Percentiles rank a stretch among this genome's conserved stretches.
These are phyloP conservation scores for Beauveria brongniartii DNA, from an alignment of 2,329 filamentous ascomycete species.

Conservation along the genomic window DNA sequence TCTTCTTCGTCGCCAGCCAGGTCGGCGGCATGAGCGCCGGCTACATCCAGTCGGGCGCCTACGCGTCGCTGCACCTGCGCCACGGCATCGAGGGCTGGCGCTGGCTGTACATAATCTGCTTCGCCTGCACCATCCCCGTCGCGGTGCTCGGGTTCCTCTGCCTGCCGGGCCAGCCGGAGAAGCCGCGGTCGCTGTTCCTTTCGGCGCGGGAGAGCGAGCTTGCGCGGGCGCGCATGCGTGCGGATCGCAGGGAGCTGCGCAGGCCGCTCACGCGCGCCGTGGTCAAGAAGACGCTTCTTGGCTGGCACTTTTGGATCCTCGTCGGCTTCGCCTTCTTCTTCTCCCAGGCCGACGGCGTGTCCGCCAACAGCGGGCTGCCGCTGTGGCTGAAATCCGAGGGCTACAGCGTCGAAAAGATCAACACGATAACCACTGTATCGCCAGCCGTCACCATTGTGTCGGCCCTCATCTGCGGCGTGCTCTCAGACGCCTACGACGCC, in stretches of 20 bases:
- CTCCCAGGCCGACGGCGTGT: constrained; percentile 25
- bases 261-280: constrained; percentile 20
- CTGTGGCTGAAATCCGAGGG: constrained; percentile 24
- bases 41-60: constrained; percentile 33
- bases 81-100: constrained; percentile 33
- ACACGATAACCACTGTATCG: constrained; percentile 38
- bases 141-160: constrained; percentile 23
- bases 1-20: constrained; percentile 35
- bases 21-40: constrained; percentile 36
- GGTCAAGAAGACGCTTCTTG: constrained; percentile 18
- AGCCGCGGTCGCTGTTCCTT: constrained; percentile 21
- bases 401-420: constrained; percentile 34
- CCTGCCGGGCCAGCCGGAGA: constrained; percentile 25
- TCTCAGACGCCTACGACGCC: constrained; percentile 43
- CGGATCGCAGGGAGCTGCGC: constrained; percentile 20
- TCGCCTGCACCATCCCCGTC: constrained; percentile 24
- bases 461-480: constrained; percentile 46
- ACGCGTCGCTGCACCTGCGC: constrained; percentile 27
- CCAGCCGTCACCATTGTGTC: constrained; percentile 32
- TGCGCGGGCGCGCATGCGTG: constrained; percentile 23
- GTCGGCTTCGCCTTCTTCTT: constrained; percentile 20
- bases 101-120: constrained; percentile 39
- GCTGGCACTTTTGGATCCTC: constrained; percentile 26
- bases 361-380: constrained; percentile 26
- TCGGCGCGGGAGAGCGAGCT: constrained; percentile 19